Percentiles rank a stretch among this genome's conserved stretches.
phyloP scores from a whole-genome alignment of 2,329 filamentous ascomycete genomes.

The Cladosporium sphaerospermum region DNA sequence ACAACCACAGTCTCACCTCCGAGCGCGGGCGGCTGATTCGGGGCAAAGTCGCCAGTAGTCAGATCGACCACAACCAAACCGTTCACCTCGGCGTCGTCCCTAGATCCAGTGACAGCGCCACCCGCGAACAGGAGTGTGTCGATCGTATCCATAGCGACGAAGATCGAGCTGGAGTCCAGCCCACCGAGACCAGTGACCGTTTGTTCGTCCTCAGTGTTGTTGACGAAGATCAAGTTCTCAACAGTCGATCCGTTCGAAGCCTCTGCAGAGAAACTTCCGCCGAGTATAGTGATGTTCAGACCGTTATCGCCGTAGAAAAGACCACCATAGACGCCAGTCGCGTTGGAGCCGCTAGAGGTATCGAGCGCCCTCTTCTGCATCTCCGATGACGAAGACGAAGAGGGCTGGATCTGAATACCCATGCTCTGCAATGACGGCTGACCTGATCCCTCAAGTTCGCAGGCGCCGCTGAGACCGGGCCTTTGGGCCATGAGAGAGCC shows the following conservation, averaged over 20 bases:
- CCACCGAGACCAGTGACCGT: constrained; percentile 52
- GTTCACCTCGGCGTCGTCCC: constrained; percentile 56
- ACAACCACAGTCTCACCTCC: constrained; percentile 65
- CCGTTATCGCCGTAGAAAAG: constrained; percentile 65
- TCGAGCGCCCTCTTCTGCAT: constrained; percentile 37
- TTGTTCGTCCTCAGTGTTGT: constrained; percentile 54
- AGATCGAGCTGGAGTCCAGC: constrained; percentile 66
- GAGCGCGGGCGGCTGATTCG: constrained; percentile 68
- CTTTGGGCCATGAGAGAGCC: constrained; percentile 75
- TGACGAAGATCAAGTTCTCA: constrained; percentile 76
- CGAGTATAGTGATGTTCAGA: constrained; percentile 79
- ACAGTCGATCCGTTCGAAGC: constrained; percentile 63
- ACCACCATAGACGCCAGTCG: constrained; percentile 68
- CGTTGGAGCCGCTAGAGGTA: constrained; percentile 36
- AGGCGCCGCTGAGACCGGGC: constrained; percentile 67
- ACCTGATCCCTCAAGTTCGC: constrained; percentile 51
- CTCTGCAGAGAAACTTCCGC: constrained; percentile 73
- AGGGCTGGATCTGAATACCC: constrained; percentile 47
- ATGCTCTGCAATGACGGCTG: constrained; percentile 41
- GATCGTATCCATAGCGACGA: constrained; percentile 63
- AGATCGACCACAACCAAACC: constrained; percentile 81
- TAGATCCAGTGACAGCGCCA: constrained; percentile 67
- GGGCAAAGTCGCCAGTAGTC: constrained; percentile 52
- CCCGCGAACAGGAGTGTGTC: constrained; percentile 72
- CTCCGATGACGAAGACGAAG: constrained; percentile 22